Percentiles rank a stretch among this genome's conserved stretches.
Evolutionary conservation across 495 filamentous ascomycete species (phyloP).

Genomic region (Oleoguttula mirabilis): DNA sequence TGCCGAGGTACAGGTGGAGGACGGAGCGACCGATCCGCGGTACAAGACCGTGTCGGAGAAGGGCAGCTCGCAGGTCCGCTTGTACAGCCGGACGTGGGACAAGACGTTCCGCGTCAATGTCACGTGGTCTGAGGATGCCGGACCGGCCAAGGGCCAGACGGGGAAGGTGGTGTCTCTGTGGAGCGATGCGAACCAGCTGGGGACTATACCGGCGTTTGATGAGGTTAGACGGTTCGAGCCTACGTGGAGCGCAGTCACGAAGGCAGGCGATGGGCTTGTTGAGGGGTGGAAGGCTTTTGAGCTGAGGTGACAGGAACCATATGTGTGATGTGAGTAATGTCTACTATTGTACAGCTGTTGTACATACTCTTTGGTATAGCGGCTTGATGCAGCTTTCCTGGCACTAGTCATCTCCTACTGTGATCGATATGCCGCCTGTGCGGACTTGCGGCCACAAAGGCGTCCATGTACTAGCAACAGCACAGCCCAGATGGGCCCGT

Average conservation of each 20-base stretch:
- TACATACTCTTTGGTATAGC: no score
- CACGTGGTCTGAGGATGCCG: slow-evolving; percentile 44
- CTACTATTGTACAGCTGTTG: no score
- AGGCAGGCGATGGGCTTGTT: slow-evolving; percentile 66
- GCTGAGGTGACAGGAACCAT: no score
- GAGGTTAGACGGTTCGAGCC: slow-evolving; percentile 68
- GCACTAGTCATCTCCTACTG: no score
- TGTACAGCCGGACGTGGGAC: slow-evolving; percentile 69
- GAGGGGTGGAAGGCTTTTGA: slow-evolving; percentile 55
- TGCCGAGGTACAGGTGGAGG: slow-evolving; percentile 46
- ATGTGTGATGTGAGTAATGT: no score
- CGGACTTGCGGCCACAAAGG: no score
- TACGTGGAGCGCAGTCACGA: slow-evolving; percentile 63
- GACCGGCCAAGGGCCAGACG: slow-evolving; percentile 39
- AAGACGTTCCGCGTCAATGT: slow-evolving; percentile 65
- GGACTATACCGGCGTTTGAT: slow-evolving; percentile 72
- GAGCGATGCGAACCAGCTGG: slow-evolving; percentile 66
- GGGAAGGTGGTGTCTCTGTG: slow-evolving; percentile 72
- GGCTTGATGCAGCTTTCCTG: no score
- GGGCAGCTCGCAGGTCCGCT: slow-evolving; percentile 44
- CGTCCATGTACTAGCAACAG: no score
- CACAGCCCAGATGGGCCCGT: no score
- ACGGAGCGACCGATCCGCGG: slow-evolving; percentile 37
- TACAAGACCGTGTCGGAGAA: slow-evolving; percentile 44
- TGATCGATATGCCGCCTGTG: no score